Evolutionary conservation across 305 asterid species (phyloP), one percentile per base, ranked within the genome.

Genomic region (Solanum aculeatissimum): DNA sequence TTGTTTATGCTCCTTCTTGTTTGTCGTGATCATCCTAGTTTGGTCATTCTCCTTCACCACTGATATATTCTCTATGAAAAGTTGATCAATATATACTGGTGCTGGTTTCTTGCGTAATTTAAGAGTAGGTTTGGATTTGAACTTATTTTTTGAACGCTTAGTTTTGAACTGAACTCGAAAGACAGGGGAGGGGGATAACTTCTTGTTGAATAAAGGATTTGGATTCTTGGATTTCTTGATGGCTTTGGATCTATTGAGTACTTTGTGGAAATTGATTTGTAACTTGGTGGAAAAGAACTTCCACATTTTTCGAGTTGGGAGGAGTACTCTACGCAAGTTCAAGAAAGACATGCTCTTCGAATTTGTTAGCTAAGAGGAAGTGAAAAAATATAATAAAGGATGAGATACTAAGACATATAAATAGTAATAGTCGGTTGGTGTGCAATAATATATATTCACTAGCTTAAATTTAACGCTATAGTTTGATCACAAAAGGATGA

Each of bases 71-170:
- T 91, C 90, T 8, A 93, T 82, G 21, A 92, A 93, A 40, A 95
- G 92, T 54, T 91, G 93, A 77, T 95, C 97, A 53, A 95, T 88
- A 82, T 85, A 93, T 27, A 95, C 89, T 2, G 95, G 89, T 9
- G 90, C 85, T 3, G 89, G 72, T 66, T 51, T 87, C 38, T 72
- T 89, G 23, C 71, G 81, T 25, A 42, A 85, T 8, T 65, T 43
- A 19, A 19, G 72, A 11, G 60, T 83, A 53, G 42, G 85, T 9
- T 68, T 54, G 4, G 75, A 72, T 16, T 90, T 91, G 91, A 92
- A 86, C 54, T 86, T 32, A 9, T 19, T 91, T 83, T 93, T 89
- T 69, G 82, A 75, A 29, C 85, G 47, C 49, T 85, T 82, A 35
- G 38, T 78, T 57, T 32, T 35, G 66, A 35, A 91, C 89, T 83